Percentiles rank a stretch among this genome's conserved stretches.
Evolutionary conservation across 192 early-diverging fungal genomes (phyloP).

Genomic region (Chytriomyces sp.): DNA sequence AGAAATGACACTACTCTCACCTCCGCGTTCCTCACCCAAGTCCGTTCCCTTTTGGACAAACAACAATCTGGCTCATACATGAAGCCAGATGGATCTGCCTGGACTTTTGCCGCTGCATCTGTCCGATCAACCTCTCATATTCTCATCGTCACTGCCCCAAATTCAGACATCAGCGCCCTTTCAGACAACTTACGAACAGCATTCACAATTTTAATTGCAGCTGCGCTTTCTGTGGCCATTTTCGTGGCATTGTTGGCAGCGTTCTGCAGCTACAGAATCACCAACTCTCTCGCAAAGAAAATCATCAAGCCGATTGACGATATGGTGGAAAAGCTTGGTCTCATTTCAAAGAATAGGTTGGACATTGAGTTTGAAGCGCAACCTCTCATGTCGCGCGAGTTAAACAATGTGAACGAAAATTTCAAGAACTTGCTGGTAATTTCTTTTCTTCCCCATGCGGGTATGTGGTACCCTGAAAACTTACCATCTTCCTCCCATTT

Average conservation of each 20-base stretch:
- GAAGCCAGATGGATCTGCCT: background rate
- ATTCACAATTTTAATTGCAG: background rate
- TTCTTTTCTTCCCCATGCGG: background rate
- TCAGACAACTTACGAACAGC: conserved; percentile 9
- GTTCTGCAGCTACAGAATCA: conserved; percentile 7
- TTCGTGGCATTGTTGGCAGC: background rate
- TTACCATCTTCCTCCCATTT: background rate
- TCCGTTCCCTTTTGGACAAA: background rate
- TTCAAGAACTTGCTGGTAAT: conserved; percentile 32
- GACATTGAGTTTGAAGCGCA: conserved; percentile 19
- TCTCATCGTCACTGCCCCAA: conserved; percentile 25
- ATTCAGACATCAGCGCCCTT: conserved; percentile 27
- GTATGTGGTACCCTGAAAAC: background rate
- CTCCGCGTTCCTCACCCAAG: conserved; percentile 16
- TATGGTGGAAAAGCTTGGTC: conserved; percentile 8
- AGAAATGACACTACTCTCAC: conserved; percentile 4
- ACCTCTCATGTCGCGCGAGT: conserved; percentile 12
- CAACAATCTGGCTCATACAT: background rate
- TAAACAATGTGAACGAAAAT: conserved; percentile 28
- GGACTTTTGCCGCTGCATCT: conserved; percentile 26
- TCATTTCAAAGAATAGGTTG: conserved; percentile 1
- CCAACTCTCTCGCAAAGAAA: conserved; percentile 3
- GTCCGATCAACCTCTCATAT: conserved; percentile 15
- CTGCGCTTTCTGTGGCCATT: conserved; percentile 2
- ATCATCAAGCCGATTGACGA: conserved; percentile 24